These are phyloP conservation scores for Venturia oleaginea DNA, from an alignment of 2,329 filamentous ascomycete species.

Conservation along the genomic window DNA sequence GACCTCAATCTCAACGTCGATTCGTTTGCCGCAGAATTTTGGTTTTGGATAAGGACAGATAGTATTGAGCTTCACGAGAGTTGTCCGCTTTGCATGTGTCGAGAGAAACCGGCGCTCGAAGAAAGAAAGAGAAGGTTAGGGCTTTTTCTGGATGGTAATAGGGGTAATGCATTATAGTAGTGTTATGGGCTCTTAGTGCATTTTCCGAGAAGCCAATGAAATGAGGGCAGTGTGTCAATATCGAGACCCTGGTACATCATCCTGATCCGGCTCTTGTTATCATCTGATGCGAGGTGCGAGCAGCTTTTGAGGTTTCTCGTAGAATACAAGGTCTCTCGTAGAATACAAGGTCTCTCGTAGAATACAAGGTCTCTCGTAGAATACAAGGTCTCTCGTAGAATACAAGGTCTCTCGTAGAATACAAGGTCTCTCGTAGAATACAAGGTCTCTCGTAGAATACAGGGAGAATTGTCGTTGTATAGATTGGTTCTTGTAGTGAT, in stretches of 20 bases:
- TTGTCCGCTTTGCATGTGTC: background rate
- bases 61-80: no score
- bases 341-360: no score
- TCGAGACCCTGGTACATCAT: background rate
- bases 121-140: background rate
- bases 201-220: background rate
- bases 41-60: background rate
- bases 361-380: no score
- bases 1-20: background rate
- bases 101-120: background rate
- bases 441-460: no score
- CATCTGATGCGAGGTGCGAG: background rate
- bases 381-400: no score
- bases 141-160: background rate
- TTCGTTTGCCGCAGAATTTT: background rate
- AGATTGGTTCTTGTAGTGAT: no score
- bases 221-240: background rate
- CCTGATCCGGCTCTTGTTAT: background rate
- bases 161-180: background rate
- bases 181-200: background rate
- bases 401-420: no score
- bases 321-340: no score
- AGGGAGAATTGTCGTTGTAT: no score
- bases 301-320: no score
- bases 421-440: no score